Percentiles rank a stretch among this genome's conserved stretches.
Evolutionary conservation across 257 asterid species (phyloP).

Genomic region (Cruciata laevipes): DNA sequence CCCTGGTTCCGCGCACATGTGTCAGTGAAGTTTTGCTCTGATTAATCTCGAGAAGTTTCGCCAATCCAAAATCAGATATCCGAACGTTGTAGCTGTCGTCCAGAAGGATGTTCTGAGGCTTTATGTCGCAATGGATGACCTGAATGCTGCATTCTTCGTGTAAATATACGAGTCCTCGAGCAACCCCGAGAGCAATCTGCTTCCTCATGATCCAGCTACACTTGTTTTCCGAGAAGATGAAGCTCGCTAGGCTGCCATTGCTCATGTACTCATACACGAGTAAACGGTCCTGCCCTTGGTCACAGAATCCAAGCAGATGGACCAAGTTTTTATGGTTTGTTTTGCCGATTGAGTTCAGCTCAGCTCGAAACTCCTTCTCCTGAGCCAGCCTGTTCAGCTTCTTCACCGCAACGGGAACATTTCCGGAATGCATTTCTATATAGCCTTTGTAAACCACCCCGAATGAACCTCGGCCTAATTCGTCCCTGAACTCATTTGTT

Average conservation of each 20-base stretch:
- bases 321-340: neutral
- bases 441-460: slow-evolving; percentile 26
- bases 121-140: slow-evolving; percentile 2
- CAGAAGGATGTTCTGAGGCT: slow-evolving; percentile 36
- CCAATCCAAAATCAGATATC: slow-evolving; percentile 37
- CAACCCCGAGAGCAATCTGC: slow-evolving; percentile 2
- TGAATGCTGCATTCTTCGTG: slow-evolving; percentile 1
- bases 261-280: slow-evolving; percentile 33
- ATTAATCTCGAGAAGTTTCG: slow-evolving; percentile 31
- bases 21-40: slow-evolving; percentile 26
- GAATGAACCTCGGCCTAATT: slow-evolving; percentile 26
- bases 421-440: neutral
- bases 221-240: slow-evolving; percentile 16
- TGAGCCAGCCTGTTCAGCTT: slow-evolving; percentile 21
- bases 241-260: slow-evolving; percentile 28
- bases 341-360: neutral
- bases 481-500: slow-evolving; percentile 25
- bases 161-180: neutral
- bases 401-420: slow-evolving; percentile 21
- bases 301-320: neutral
- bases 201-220: slow-evolving; percentile 31
- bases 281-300: slow-evolving; percentile 21
- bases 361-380: slow-evolving; percentile 24
- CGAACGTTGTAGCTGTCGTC: slow-evolving; percentile 25
- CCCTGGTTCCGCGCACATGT: slow-evolving; percentile 33